A percentile compares a stretch with the other conserved stretches of the same genome.
Evolutionary conservation across 768 basidiomycete species (phyloP).

Genomic region (Dictyophora rubrovolvata): DNA sequence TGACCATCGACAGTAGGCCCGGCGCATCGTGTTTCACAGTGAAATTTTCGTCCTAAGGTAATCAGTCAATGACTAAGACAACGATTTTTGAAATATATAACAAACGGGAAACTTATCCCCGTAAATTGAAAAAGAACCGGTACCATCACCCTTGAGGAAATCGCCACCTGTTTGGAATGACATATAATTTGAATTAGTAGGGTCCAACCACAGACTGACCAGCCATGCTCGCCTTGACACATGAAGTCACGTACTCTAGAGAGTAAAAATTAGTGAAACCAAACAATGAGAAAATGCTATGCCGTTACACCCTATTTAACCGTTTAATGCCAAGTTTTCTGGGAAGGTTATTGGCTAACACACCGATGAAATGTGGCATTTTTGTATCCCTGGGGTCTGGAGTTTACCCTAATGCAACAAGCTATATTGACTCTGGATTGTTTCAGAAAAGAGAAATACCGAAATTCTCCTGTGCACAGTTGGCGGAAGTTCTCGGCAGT

Average conservation of each 20-base stretch:
- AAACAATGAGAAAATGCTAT: conserved; percentile 3
- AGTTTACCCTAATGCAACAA: conserved; percentile 49
- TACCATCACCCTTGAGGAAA: conserved; percentile 90
- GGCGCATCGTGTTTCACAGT: conserved; percentile 78
- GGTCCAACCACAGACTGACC: neutral
- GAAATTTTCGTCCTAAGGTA: conserved; percentile 86
- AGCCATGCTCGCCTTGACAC: conserved; percentile 65
- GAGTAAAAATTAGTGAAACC: neutral
- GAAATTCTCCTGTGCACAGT: conserved; percentile 92
- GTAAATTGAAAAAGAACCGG: conserved; percentile 94
- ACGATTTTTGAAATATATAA: conserved; percentile 9
- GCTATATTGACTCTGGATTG: neutral
- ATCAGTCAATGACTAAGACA: neutral
- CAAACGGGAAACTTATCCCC: conserved; percentile 85
- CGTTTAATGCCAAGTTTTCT: neutral
- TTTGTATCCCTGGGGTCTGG: conserved; percentile 86
- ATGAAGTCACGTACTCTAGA: conserved; percentile 83
- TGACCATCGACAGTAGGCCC: conserved; percentile 85
- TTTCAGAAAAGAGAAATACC: conserved; percentile 34
- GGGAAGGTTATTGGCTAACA: conserved; percentile 15
- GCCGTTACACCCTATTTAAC: conserved; percentile 54
- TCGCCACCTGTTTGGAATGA: conserved; percentile 59
- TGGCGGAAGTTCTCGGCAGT: conserved; percentile 98
- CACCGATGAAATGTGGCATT: conserved; percentile 87
- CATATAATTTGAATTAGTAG: neutral